Conservation (phyloP, 2,329 filamentous ascomycete genomes). For the Scolecobasidium constrictum region DNA sequence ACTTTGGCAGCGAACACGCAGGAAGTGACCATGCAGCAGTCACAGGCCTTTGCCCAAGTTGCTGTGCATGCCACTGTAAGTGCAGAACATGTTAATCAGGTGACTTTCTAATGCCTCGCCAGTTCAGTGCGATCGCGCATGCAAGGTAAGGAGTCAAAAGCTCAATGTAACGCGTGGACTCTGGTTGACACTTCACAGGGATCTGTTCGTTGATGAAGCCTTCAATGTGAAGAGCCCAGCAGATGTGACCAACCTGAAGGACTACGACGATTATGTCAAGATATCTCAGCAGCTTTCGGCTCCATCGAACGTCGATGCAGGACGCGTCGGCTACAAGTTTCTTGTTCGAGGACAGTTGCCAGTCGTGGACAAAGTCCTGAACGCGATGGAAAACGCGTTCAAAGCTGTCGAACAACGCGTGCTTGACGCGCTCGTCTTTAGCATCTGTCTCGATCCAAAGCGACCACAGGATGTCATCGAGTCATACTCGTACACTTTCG, state of each 20-base stretch:
- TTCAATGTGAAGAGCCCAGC: not conserved
- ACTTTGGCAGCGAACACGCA: not conserved
- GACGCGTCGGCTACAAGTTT: not conserved
- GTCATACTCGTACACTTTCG: constrained; percentile 39
- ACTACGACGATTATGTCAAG: not conserved
- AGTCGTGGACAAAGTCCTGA: not conserved
- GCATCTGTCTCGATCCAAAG: constrained; percentile 30
- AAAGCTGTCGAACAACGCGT: constrained; percentile 31
- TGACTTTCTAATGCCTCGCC: not conserved
- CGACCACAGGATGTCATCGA: constrained; percentile 32
- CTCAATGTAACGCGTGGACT: not conserved
- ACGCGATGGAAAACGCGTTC: constrained; percentile 38
- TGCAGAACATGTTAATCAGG: too few relatives aligned
- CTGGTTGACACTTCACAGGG: not conserved
- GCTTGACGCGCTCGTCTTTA: constrained; percentile 35
- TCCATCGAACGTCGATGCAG: not conserved
- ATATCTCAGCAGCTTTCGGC: not conserved
- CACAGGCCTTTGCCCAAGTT: not conserved
- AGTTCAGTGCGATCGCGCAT: not conserved
- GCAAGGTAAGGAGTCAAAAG: not conserved
- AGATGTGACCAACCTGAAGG: not conserved
- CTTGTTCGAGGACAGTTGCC: not conserved
- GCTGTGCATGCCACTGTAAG: not conserved
- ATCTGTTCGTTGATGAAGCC: not conserved
- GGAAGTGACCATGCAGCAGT: not conserved